Evolutionary conservation across 78 protist genomes (phyloP).

Genomic region (Dictyostelium purpureum): DNA sequence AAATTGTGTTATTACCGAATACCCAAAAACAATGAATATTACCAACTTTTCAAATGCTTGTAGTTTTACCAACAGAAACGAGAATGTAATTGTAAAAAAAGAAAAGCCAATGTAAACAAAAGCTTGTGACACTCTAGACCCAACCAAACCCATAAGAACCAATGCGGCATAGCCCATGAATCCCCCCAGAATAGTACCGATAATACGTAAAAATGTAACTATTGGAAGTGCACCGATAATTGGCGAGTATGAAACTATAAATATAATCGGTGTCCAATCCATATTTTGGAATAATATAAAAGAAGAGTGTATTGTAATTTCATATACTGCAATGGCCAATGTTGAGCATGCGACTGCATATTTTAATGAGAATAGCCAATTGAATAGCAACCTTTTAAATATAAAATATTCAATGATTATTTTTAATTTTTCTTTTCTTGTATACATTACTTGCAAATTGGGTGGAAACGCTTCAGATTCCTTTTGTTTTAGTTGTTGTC

Average conservation of each 20-base stretch:
- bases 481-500: background rate
- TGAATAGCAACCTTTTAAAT: background rate
- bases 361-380: constrained; percentile 19
- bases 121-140: background rate
- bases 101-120: constrained; percentile 17
- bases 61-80: background rate
- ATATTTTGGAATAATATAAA: constrained; percentile 5
- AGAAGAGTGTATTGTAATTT: background rate
- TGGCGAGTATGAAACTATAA: background rate
- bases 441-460: background rate
- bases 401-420: background rate
- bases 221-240: background rate
- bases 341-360: background rate
- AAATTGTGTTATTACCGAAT: constrained; percentile 1
- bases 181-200: background rate
- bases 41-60: constrained; percentile 18
- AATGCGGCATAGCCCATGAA: constrained; percentile 23
- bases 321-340: background rate
- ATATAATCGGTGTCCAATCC: constrained; percentile 18
- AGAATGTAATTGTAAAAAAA: background rate
- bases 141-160: background rate
- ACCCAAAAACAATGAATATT: background rate
- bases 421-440: background rate
- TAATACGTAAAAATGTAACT: background rate
- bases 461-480: background rate